Percentiles rank a stretch among this genome's conserved stretches.
These are phyloP conservation scores for Ananas comosus DNA, from an alignment of 176 grass and related monocot species.

Conservation along the genomic window DNA sequence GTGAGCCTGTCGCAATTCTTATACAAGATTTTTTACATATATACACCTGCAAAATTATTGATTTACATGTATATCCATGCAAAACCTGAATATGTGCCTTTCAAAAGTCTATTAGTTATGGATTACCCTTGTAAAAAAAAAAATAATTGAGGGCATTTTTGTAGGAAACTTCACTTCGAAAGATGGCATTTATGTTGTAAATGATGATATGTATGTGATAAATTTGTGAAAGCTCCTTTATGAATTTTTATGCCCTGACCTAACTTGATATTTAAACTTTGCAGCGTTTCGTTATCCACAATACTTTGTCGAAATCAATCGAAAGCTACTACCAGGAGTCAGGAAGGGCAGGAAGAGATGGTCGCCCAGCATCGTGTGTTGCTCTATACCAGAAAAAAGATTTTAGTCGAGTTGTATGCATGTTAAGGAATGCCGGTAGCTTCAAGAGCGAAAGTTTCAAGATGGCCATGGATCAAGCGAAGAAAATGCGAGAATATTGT, in stretches of 20 bases:
- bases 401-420: conserved; percentile 75
- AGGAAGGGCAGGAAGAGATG: conserved; percentile 71
- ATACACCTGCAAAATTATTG: neutral
- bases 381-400: conserved; percentile 84
- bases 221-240: neutral
- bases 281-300: conserved; percentile 84
- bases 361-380: conserved; percentile 51
- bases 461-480: conserved; percentile 72
- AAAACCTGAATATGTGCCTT: no score
- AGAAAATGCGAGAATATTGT: conserved; percentile 82
- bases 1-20: conserved; percentile 24
- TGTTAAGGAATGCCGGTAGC: conserved; percentile 43
- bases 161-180: no score
- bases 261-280: conserved; percentile 6
- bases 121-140: no score
- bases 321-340: conserved; percentile 99
- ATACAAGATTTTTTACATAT: neutral
- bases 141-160: no score
- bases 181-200: no score
- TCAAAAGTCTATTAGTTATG: no score
- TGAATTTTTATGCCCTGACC: neutral
- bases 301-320: conserved; percentile 87
- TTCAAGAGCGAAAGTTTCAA: conserved; percentile 61
- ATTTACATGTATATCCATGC: no score
- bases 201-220: neutral